phyloP scores from a whole-genome alignment of 768 basidiomycete species.

The Russula sp. region DNA sequence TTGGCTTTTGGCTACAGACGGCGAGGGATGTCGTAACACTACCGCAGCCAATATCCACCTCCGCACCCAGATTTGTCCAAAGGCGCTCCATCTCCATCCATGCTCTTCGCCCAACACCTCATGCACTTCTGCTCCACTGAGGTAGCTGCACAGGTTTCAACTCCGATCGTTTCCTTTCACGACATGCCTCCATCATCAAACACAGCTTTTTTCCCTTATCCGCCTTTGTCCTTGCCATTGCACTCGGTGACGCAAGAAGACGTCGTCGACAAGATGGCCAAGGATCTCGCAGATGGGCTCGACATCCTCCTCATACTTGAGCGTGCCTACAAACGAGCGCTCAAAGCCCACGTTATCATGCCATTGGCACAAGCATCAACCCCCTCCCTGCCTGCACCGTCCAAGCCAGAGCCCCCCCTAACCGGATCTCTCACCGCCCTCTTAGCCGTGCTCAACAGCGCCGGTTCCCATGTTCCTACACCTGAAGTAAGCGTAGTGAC shows the following conservation, averaged over 20 bases:
- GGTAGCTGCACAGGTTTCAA: slow-evolving; percentile 32
- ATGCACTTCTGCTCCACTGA: slow-evolving; percentile 83
- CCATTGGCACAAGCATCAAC: slow-evolving; percentile 19
- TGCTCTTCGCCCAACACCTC: slow-evolving; percentile 67
- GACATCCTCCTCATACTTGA: slow-evolving; percentile 66
- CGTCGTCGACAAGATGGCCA: slow-evolving; percentile 41
- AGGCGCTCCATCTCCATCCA: slow-evolving; percentile 35
- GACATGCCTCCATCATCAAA: background rate
- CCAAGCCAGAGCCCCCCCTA: slow-evolving; percentile 36
- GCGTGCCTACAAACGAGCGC: slow-evolving; percentile 59
- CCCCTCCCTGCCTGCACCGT: slow-evolving; percentile 16
- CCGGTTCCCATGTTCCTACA: slow-evolving; percentile 23
- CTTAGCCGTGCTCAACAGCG: slow-evolving; percentile 50
- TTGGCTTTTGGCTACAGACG: too few relatives aligned
- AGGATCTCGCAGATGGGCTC: slow-evolving; percentile 63
- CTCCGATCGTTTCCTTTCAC: slow-evolving; percentile 18
- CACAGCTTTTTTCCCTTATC: background rate
- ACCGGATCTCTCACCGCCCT: slow-evolving; percentile 65
- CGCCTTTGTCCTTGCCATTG: background rate
- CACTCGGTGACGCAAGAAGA: slow-evolving; percentile 35
- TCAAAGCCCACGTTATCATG: slow-evolving; percentile 50
- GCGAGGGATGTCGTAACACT: too few relatives aligned
- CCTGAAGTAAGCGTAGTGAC: slow-evolving; percentile 37
- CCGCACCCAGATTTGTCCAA: slow-evolving; percentile 7
- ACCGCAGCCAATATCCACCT: too few relatives aligned